Percentiles rank a stretch among this genome's conserved stretches.
Conservation (phyloP, 83 land plant genomes). For the Isoetes engelmannii region DNA sequence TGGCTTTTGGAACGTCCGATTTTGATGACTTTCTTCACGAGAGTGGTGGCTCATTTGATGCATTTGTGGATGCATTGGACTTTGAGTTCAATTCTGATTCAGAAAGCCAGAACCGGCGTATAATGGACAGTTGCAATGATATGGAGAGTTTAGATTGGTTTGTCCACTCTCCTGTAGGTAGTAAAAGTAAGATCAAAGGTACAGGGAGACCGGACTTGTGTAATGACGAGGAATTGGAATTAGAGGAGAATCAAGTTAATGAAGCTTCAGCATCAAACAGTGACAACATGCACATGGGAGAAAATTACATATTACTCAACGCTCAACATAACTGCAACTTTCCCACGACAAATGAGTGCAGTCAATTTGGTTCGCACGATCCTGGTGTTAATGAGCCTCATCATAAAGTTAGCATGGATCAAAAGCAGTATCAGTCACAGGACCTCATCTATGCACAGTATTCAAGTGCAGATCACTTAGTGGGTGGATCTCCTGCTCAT, state of each 20-base stretch:
- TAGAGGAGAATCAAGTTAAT: constrained; percentile 2
- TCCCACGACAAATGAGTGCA: not conserved
- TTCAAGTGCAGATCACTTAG: too few species aligned
- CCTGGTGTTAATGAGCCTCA: constrained; percentile 8
- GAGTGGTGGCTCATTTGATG: constrained; percentile 14
- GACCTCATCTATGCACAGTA: too few species aligned
- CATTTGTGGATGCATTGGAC: constrained; percentile 5
- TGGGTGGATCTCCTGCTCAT: too few species aligned
- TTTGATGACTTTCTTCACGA: constrained; percentile 55
- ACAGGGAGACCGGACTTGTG: constrained; percentile 34
- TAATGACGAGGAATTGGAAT: constrained; percentile 12
- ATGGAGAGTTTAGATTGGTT: not conserved
- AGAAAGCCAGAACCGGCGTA: not conserved
- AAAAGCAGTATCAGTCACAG: too few species aligned
- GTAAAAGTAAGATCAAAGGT: constrained; percentile 19
- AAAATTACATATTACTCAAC: not conserved
- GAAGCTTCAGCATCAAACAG: not conserved
- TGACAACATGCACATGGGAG: constrained; percentile 1
- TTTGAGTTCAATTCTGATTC: not conserved
- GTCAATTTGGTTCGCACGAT: constrained; percentile 15
- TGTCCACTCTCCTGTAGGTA: not conserved
- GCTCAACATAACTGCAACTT: too few species aligned
- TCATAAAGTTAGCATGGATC: not conserved
- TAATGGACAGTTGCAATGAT: not conserved
- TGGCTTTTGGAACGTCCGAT: constrained; percentile 58